Evolutionary conservation across 139 green algal genomes (phyloP).

Genomic region (Closterium sp.): DNA sequence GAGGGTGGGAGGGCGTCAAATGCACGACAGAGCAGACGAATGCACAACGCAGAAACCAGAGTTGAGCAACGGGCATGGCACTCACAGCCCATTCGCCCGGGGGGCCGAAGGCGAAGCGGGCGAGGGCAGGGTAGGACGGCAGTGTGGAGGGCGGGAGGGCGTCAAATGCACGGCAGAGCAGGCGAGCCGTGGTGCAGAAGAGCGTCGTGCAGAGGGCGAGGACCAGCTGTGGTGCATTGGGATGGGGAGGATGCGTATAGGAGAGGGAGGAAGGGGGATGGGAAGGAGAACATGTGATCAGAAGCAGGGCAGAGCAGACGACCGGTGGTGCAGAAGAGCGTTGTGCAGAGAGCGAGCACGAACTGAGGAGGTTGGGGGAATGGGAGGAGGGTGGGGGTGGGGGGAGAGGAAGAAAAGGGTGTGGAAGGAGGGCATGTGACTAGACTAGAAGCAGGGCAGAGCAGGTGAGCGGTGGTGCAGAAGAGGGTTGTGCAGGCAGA

Average conservation of each 20-base stretch:
- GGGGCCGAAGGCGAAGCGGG: neutral
- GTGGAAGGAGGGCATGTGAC: neutral
- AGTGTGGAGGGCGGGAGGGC: neutral
- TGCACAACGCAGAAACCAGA: no score
- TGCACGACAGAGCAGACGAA: no score
- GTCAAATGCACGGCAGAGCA: constrained; percentile 10
- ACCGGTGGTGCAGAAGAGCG: neutral
- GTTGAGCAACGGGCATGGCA: no score
- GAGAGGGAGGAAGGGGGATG: no score
- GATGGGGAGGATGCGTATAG: no score
- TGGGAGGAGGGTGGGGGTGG: neutral
- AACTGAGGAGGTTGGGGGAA: neutral
- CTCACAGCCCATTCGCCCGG: neutral
- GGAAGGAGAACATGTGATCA: no score
- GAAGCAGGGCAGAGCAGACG: neutral
- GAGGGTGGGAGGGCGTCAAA: neutral
- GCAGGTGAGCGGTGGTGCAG: neutral
- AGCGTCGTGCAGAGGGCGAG: neutral
- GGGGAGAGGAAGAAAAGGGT: neutral
- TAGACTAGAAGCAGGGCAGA: no score
- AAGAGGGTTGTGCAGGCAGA: neutral
- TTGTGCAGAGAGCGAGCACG: neutral
- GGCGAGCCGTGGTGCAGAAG: constrained; percentile 4
- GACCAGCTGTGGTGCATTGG: neutral
- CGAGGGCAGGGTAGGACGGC: constrained; percentile 6